Conservation (phyloP, 345 rosid species). For the Syzygium grande region DNA sequence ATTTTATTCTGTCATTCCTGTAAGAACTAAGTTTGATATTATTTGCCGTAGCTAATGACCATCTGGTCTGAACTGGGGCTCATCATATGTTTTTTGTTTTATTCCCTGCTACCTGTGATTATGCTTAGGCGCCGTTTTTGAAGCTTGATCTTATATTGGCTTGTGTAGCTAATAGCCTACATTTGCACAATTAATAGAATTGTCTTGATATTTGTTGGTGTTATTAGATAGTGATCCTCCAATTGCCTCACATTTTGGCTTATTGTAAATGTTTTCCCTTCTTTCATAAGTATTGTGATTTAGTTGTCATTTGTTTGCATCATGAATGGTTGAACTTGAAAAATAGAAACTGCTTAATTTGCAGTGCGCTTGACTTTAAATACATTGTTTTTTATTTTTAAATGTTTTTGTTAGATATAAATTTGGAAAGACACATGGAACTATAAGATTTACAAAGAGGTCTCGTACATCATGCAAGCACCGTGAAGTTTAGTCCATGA, state of each 20-base stretch:
- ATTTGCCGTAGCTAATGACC: not conserved
- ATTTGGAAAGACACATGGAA: not conserved
- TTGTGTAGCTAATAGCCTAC: not conserved
- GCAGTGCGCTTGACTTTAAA: not conserved
- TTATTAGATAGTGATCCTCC: not conserved
- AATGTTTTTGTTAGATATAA: not conserved
- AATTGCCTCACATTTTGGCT: not conserved
- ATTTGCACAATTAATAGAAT: not conserved
- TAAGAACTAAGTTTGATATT: constrained; percentile 15
- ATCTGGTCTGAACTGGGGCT: not conserved
- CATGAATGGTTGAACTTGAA: not conserved
- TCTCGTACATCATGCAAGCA: not conserved
- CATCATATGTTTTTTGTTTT: not conserved
- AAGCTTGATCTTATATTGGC: not conserved
- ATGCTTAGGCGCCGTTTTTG: not conserved
- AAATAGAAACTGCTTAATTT: not conserved
- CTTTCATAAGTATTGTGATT: not conserved
- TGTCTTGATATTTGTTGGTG: not conserved
- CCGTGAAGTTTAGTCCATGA: not conserved
- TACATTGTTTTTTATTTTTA: not conserved
- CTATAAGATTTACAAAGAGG: not conserved
- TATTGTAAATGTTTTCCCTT: not conserved
- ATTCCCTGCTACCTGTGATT: not conserved
- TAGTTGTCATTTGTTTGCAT: not conserved
- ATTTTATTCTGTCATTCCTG: constrained; percentile 77